Percentiles rank a stretch among this genome's conserved stretches.
Evolutionary conservation across 148 eudicot species (phyloP).

Genomic region (Arctostaphylos glauca): DNA sequence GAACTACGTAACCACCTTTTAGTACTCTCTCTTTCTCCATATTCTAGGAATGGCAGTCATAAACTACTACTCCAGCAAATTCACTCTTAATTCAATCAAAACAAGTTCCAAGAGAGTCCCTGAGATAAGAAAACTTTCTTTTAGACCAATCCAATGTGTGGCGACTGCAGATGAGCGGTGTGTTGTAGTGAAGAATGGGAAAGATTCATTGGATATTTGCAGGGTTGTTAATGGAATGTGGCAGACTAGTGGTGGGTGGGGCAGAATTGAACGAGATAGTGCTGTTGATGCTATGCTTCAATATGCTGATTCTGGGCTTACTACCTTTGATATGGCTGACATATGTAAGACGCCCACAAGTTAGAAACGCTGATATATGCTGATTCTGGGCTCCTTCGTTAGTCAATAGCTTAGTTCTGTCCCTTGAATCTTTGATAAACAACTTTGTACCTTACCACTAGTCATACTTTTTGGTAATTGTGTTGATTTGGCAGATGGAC

Average conservation of each 20-base stretch:
- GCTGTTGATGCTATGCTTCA: constrained; percentile 71
- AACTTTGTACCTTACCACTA: background rate
- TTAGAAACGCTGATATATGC: background rate
- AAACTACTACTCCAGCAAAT: constrained; percentile 32
- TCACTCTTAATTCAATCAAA: constrained; percentile 27
- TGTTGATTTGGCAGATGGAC: constrained; percentile 68
- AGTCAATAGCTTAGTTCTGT: background rate
- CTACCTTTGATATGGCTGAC: constrained; percentile 85
- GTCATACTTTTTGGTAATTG: background rate
- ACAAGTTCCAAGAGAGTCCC: constrained; percentile 21
- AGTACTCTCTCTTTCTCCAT: background rate
- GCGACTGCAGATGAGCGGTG: constrained; percentile 38
- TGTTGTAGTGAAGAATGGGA: constrained; percentile 59
- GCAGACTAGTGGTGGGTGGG: constrained; percentile 92
- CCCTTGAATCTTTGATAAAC: background rate
- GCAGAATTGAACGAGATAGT: constrained; percentile 48
- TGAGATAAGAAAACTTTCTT: constrained; percentile 22
- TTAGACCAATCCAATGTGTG: constrained; percentile 38
- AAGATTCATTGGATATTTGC: constrained; percentile 61
- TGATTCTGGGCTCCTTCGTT: no score
- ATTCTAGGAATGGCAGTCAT: constrained; percentile 43
- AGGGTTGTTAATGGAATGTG: constrained; percentile 78
- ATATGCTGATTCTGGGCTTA: constrained; percentile 74
- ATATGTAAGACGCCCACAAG: constrained; percentile 47
- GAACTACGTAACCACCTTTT: background rate